Evolutionary conservation across 257 asterid genomes (phyloP), one percentile per base, ranked within the genome.

Genomic region (Przewalskia tangutica): DNA sequence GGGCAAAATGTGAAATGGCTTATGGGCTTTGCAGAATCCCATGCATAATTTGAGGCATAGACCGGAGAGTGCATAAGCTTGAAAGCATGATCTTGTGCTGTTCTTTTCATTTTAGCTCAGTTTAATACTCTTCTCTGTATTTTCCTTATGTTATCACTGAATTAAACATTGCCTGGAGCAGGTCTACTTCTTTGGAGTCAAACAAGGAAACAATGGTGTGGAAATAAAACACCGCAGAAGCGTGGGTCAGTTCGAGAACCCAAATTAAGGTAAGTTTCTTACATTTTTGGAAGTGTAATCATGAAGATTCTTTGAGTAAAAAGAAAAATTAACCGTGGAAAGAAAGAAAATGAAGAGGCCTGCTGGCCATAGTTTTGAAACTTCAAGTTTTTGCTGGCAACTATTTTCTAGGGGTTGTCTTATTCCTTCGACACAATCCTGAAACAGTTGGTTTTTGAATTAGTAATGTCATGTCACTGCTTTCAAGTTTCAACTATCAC

Each of bases 141-240:
- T 7, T 4, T 58, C 27, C 2, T 58, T 58, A 58, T 58, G 12
- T 58, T 50, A 58, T 58, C 32, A 58, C 64, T 58, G 12, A 7
- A 6, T 58, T 18, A 36, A 68, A 42, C 53, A 42, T 68, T 68
- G 13, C 16, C 53, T 76, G 64, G 77, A 87, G 85, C 80, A 93
- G 98, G 98, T 51, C 88, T 92, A 85, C 92, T 91, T 83, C 97
- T 91, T 56, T 95, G 98, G 98, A 93, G 87, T 78, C 98, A 93
- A 76, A 91, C 91, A 9, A 90, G 98, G 89, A 91, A 90, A 82
- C 97, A 90, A 85, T 93, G 98, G 98, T 84, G 89, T 73, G 95
- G 91, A 60, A 90, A 83, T 80, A 95, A 87, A 87, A 88, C 86
- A 36, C 70, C 92, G 27, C 83, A 88, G 80, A 86, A 83, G 79